Percentiles rank a stretch among this genome's conserved stretches.
Conservation (phyloP, 306 rosid species). For the Rosa lucieae region DNA sequence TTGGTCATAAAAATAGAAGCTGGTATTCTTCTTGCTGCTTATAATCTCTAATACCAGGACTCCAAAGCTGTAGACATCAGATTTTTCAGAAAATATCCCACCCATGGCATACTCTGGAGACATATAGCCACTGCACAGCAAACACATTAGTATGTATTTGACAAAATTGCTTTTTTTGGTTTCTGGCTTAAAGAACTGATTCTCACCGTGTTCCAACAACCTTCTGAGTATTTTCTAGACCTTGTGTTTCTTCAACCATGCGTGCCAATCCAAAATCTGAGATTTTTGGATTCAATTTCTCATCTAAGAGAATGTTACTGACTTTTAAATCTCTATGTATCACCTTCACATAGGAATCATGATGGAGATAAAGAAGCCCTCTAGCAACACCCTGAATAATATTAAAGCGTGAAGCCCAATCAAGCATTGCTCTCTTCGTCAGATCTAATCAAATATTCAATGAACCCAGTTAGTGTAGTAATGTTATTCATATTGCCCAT, state of each 20-base stretch:
- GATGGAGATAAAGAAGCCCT: not conserved
- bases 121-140: conserved; percentile 24
- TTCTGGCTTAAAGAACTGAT: too few species aligned
- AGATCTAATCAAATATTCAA: not conserved
- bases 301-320: too few species aligned
- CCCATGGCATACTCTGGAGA: conserved; percentile 32
- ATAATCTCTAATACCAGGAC: conserved; percentile 34
- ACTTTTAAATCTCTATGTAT: too few species aligned
- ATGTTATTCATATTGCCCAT: not conserved
- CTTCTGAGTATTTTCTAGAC: too few species aligned
- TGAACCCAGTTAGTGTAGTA: too few species aligned
- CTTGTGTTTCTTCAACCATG: too few species aligned
- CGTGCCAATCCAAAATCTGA: too few species aligned
- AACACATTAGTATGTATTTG: not conserved
- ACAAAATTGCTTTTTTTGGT: not conserved
- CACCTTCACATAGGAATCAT: not conserved
- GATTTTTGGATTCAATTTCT: too few species aligned
- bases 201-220: too few species aligned
- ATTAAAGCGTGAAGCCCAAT: not conserved
- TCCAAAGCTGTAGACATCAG: conserved; percentile 34
- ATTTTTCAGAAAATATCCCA: conserved; percentile 25
- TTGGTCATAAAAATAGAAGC: conserved; percentile 10
- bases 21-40: conserved; percentile 26
- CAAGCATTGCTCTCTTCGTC: not conserved
- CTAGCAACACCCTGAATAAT: not conserved